Base-by-base conservation (phyloP, 768 basidiomycete species). In the Mycena indigotica region DNA sequence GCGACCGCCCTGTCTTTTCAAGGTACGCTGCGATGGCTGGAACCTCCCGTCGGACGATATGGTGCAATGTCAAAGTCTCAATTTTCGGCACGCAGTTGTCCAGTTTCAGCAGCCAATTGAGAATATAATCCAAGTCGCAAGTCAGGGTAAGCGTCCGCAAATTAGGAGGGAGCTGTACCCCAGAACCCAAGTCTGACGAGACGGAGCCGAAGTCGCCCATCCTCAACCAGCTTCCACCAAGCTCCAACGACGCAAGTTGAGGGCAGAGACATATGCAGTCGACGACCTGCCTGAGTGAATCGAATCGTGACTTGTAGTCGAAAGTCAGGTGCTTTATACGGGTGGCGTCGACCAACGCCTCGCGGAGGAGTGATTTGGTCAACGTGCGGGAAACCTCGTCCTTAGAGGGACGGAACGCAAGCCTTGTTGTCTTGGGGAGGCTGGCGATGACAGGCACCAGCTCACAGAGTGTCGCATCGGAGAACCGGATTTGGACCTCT, bases 181-280 rank as follows among this genome's bases (percentile, higher is more conserved):
- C 25, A 13, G 6, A 23, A 21, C 6, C 24, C 6, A 13, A 6
- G 23, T 28, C 48, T 23, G 38, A 17, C n/a, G n/a, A n/a, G n/a
- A n/a, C n/a, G 25, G 6, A 28, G 1, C 21, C 25, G 17, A 56
- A 39, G 8, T 59, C 46, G 15, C 51, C 61, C 30, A 21, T 21
- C 13, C n/a, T n/a, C 40, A 28, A 25, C 61, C 61, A 63, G 50
- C 57, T 58, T 2, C 61, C 61, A 30, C 61, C 54, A 21, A 63
- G 16, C 52, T 63, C 57, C 17, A 63, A 55, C 40, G 57, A 63
- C 28, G 50, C 41, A 32, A 63, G 57, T 5, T 46, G 51, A 4
- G 54, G 57, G 19, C 57, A 59, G 48, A 58, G 54, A 15, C 46
- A 53, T 13, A 50, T 41, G 15, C 38, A 56, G 40, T 53, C 57